phyloP scores from a whole-genome alignment of 192 early-diverging fungal species.

The Dimargaris verticillata region DNA sequence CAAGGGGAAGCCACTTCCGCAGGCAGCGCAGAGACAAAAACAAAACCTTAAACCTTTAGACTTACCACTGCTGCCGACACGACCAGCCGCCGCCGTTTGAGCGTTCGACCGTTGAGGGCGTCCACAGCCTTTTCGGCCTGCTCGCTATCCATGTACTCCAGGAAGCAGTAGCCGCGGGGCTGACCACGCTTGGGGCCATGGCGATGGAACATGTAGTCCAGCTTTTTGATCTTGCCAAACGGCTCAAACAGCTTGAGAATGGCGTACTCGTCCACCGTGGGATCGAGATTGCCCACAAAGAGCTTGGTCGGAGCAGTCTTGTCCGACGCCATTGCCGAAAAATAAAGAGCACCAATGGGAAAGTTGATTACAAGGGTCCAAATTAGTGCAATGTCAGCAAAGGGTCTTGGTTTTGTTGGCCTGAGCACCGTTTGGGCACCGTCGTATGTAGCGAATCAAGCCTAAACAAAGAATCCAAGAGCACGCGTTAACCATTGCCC shows the following conservation, averaged over 20 bases:
- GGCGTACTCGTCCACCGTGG: slow-evolving; percentile 43
- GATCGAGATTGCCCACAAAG: slow-evolving; percentile 52
- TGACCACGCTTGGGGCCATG: slow-evolving; percentile 44
- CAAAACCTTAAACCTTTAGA: background rate
- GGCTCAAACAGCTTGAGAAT: slow-evolving; percentile 51
- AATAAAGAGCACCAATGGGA: too few relatives aligned
- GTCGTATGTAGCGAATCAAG: too few relatives aligned
- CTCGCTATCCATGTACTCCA: slow-evolving; percentile 33
- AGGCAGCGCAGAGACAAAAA: too few relatives aligned
- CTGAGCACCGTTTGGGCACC: too few relatives aligned
- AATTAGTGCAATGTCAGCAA: too few relatives aligned
- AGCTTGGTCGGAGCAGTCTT: too few relatives aligned
- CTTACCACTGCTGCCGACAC: slow-evolving; percentile 44
- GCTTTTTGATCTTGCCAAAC: slow-evolving; percentile 42
- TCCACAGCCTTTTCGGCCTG: slow-evolving; percentile 36
- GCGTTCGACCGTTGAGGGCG: slow-evolving; percentile 30
- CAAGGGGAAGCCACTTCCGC: too few relatives aligned
- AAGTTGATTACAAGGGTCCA: too few relatives aligned
- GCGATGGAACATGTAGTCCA: slow-evolving; percentile 50
- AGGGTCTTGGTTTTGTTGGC: too few relatives aligned
- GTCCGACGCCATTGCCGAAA: too few relatives aligned
- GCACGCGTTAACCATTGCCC: too few relatives aligned
- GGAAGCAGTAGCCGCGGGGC: slow-evolving; percentile 53
- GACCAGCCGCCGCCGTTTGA: slow-evolving; percentile 36
- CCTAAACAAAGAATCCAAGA: too few relatives aligned